Base-by-base conservation (phyloP, 257 asterid genomes). In the Scutellaria baicalensis region DNA sequence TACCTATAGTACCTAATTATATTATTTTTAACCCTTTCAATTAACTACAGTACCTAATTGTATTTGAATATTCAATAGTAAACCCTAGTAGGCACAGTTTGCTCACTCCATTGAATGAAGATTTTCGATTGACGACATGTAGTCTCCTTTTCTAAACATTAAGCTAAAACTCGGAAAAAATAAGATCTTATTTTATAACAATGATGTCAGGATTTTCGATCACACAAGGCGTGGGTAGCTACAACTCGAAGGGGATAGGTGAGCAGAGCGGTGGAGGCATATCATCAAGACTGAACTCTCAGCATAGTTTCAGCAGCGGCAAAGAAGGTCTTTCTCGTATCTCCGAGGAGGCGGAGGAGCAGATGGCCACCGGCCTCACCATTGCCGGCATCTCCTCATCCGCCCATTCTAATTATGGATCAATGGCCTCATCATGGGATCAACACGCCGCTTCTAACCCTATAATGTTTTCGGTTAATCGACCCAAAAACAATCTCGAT, bases 271-370 rank as follows among this genome's bases (percentile, higher is more conserved):
- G 74, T 6, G 58, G 59, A 5, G 75, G 78, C 5, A 40, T 87
- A 64, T 55, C 97, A 64, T 55, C 97, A 49, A 81, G 96, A 75
- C 57, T 92, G 84, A 87, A 89, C 81, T 83, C 96, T 23, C 95
- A 86, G 80, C 85, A 80, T 11, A 92, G 92, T 73, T 88, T 89
- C 79, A 82, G n/a, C 85, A 9, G n/a, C n/a, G 73, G 88, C 38
- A 85, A 89, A 72, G 73, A 87, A 77, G 8, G 88, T 10, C 89
- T 88, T 47, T 81, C 94, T 63, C 94, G 86, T 0, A 86, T 90
- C 59, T 70, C 85, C 12, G 93, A 88, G 79, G 89, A 82, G 68
- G 62, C 51, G 18, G 82, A 86, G 61, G 70, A 69, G 45, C 78
- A 4, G 20, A 62, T 51, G 62, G 74, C 31, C 20, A 18, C 52